Conservation (phyloP, 208 protist genomes). For the Trypanosoma brucei region DNA sequence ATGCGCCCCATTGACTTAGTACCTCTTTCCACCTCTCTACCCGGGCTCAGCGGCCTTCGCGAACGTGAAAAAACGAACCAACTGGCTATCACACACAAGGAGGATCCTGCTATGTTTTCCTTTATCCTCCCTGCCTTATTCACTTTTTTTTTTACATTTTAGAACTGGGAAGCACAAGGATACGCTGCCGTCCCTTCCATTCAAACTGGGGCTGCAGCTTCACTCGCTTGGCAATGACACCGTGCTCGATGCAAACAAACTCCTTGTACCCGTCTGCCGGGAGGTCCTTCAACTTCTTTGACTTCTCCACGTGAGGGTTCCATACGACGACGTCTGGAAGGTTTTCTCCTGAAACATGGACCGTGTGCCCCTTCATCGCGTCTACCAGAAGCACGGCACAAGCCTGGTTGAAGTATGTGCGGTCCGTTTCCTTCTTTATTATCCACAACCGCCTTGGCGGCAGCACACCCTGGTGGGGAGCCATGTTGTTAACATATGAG, state of each 20-base stretch:
- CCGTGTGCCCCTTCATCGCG: conserved; percentile 22
- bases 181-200: conserved; percentile 16
- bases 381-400: conserved; percentile 52
- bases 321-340: conserved; percentile 80
- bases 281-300: conserved; percentile 65
- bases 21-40: too few species aligned
- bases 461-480: background rate
- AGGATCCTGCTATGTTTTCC: background rate
- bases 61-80: too few species aligned
- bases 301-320: conserved; percentile 83
- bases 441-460: conserved; percentile 8
- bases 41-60: too few species aligned
- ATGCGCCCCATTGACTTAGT: too few species aligned
- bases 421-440: conserved; percentile 53
- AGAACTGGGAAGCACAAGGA: conserved; percentile 1
- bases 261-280: conserved; percentile 66
- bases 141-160: conserved; percentile 9
- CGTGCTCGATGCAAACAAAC: conserved; percentile 88
- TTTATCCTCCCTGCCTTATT: background rate
- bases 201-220: conserved; percentile 7
- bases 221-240: conserved; percentile 45
- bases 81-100: too few species aligned
- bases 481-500: conserved; percentile 63
- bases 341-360: conserved; percentile 43
- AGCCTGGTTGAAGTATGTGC: conserved; percentile 60